Percentiles rank a stretch among this genome's conserved stretches.
phyloP scores from a whole-genome alignment of 2,329 filamentous ascomycete genomes.

The Camptophora hylomeconis region DNA sequence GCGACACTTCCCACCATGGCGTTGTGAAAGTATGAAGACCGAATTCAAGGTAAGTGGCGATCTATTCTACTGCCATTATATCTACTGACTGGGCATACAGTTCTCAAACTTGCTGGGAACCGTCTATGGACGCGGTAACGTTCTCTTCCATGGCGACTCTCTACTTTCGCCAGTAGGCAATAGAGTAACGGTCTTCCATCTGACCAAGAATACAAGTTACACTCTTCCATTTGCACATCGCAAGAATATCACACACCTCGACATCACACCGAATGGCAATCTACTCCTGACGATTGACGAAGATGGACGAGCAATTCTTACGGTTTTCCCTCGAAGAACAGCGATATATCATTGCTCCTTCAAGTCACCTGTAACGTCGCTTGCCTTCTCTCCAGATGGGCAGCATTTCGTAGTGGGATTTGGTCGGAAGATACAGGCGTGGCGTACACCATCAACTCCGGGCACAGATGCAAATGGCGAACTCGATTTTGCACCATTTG shows the following conservation, averaged over 20 bases:
- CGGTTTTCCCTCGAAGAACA: constrained; percentile 74
- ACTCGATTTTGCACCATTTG: constrained; percentile 89
- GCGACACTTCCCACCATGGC: no score
- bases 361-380: constrained; percentile 63
- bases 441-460: constrained; percentile 86
- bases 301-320: constrained; percentile 84
- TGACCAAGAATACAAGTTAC: constrained; percentile 56
- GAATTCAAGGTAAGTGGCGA: constrained; percentile 70
- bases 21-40: constrained; percentile 89
- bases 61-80: background rate
- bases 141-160: constrained; percentile 93
- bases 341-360: constrained; percentile 95
- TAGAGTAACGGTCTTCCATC: constrained; percentile 86
- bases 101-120: constrained; percentile 98
- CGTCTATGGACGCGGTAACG: constrained; percentile 94
- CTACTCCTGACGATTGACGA: constrained; percentile 87
- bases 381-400: constrained; percentile 84
- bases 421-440: constrained; percentile 81
- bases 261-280: constrained; percentile 80
- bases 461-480: constrained; percentile 66
- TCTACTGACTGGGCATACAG: constrained; percentile 33
- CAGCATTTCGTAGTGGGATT: constrained; percentile 81
- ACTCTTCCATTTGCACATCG: constrained; percentile 67
- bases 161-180: constrained; percentile 95
- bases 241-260: constrained; percentile 80